Percentiles rank a stretch among this genome's conserved stretches.
Evolutionary conservation across 1,139 yeast species (phyloP).

Genomic region (Candida sanyaensis): DNA sequence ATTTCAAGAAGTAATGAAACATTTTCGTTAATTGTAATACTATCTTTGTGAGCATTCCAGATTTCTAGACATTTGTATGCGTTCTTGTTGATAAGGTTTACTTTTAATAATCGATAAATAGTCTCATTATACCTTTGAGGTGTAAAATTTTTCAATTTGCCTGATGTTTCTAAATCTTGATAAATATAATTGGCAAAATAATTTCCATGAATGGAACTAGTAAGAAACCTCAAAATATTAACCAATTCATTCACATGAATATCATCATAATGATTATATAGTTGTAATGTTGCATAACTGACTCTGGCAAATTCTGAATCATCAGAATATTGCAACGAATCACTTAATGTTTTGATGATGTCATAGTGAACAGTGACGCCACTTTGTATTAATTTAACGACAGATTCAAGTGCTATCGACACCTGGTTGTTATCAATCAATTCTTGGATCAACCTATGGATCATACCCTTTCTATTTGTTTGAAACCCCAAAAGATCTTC

Average conservation of each 20-base stretch:
- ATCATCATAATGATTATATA: constrained; percentile 3
- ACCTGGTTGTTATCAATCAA: background rate
- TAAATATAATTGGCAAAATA: constrained; percentile 13
- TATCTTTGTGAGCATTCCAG: background rate
- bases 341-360: background rate
- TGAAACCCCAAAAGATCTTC: background rate
- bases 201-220: constrained; percentile 8
- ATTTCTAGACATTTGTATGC: constrained; percentile 5
- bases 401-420: background rate
- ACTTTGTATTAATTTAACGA: constrained; percentile 2
- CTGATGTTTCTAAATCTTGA: background rate
- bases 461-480: background rate
- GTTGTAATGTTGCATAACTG: constrained; percentile 10
- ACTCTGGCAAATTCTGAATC: constrained; percentile 2
- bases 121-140: background rate
- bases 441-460: background rate
- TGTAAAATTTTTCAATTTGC: background rate
- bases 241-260: constrained; percentile 2
- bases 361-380: background rate
- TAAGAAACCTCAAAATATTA: constrained; percentile 6
- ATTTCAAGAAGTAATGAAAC: background rate
- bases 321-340: background rate
- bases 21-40: background rate
- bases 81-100: constrained; percentile 10
- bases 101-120: constrained; percentile 1